Conservation (phyloP, 1,284 basidiomycete species). For the Irpex sp. region DNA sequence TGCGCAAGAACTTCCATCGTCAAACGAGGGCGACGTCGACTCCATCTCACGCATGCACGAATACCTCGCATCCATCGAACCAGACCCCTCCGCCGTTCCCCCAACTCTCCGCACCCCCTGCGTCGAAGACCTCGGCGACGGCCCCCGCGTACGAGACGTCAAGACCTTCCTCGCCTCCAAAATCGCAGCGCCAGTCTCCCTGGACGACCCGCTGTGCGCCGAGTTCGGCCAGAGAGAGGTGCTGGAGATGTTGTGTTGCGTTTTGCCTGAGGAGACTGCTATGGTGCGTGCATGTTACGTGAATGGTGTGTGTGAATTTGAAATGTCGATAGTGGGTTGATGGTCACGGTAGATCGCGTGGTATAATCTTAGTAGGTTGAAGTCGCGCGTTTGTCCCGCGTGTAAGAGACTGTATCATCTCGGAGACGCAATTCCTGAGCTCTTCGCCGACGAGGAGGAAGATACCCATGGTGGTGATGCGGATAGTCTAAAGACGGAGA, state of each 20-base stretch:
- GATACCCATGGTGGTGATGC: constrained; percentile 24
- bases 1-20: background rate
- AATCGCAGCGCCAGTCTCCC: constrained; percentile 60
- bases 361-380: constrained; percentile 75
- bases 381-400: constrained; percentile 68
- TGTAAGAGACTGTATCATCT: constrained; percentile 68
- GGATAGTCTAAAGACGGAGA: constrained; percentile 15
- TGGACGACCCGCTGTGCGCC: constrained; percentile 60
- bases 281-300: constrained; percentile 39
- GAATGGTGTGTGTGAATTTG: background rate
- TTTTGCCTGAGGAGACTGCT: constrained; percentile 68
- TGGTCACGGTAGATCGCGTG: constrained; percentile 56
- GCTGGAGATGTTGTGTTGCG: constrained; percentile 62
- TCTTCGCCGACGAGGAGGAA: constrained; percentile 26
- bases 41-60: background rate
- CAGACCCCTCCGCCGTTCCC: constrained; percentile 15
- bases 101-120: constrained; percentile 37
- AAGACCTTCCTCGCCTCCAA: constrained; percentile 56
- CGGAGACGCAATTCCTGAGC: constrained; percentile 58
- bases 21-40: background rate
- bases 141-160: constrained; percentile 64
- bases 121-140: constrained; percentile 73
- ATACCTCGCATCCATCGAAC: background rate
- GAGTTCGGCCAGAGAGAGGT: constrained; percentile 73
- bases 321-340: background rate